Base-by-base conservation (phyloP, 495 filamentous ascomycete species). In the Tetracladium marchalianum region DNA sequence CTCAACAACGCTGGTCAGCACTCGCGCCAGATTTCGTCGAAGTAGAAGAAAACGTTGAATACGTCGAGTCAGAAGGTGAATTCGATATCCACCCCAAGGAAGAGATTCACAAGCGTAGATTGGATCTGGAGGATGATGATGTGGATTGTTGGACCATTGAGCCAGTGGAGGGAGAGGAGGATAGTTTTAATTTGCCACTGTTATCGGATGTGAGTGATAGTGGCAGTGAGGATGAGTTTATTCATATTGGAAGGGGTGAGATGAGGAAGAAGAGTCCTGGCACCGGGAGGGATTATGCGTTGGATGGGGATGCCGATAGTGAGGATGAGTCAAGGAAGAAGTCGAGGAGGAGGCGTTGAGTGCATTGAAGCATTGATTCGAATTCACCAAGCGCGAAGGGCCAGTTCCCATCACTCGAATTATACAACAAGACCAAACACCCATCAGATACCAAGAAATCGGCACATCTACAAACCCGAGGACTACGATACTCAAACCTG, bases 1-100 rank as follows among this genome's bases (percentile, higher is more conserved):
- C 82, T 13, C 88, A 89, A 1, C 92, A 99, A 58, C 82, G 89
- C 49, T 99, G 92, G 92, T 94, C 88, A 24, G 90, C 92, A 0
- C 76, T 99, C 8, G 92, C 92, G 7, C 92, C 92, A 0, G 92
- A 99, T 63, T 99, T 99, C 60, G 86, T 76, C 31, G 92, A 99
- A 63, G 87, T 99, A 9, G 92, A 99, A 66, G 93, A 97, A 63
- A 97, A 97, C 49, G 87, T 95, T 10, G 89, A 95, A 64, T 97
- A 97, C 58, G 74, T 90, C 33, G 92, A 99, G 61, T 75, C 77
- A 22, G 92, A 97, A 66, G 93, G 97, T 57, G 92, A 99, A 56
- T 99, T 97, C 53, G 92, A 99, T 58, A 90, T 97, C 46, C 90
- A 96, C 55, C 90, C 90, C 0, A 83, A 89, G 18, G 90, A 95